Evolutionary conservation across 2,329 filamentous ascomycete genomes (phyloP), one percentile per base, ranked within the genome.

Genomic region (Xylariomycetidae sp.): DNA sequence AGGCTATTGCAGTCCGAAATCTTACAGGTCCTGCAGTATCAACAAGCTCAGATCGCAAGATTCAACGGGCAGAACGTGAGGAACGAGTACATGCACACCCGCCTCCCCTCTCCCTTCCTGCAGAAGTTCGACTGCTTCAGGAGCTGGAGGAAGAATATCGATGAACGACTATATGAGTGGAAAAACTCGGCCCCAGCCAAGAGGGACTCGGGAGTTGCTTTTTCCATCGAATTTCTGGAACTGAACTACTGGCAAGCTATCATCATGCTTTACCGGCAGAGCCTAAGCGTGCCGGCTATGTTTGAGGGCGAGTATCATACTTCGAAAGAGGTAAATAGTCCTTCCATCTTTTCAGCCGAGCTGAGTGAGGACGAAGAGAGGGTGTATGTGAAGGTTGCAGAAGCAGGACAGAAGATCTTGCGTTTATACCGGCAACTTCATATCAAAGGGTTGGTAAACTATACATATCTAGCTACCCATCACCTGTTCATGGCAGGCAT

Each of bases 201-300:
- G 42, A 63, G 76, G 15, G 80, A 92, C 37, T 94, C 87, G 0
- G 89, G 89, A 1, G 92, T 97, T 3, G 80, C 80, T 4, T 97
- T 97, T 57, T 88, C 85, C 1, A 80, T 86, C 2, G 84, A 95
- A 36, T 95, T 97, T 50, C 64, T 96, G 4, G 88, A 96, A 50
- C 72, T 97, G 40, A 97, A 97, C 59, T 97, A 97, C 61, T 97
- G 90, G 89, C 90, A 96, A 58, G 88, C 88, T 4, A 81, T 97
- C 40, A 94, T 96, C 46, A 88, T 96, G 82, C 74, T 97, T 14
- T 97, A 97, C 58, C 74, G 90, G 35, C 90, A 95, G 59, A 92
- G 88, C 58, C 62, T 95, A 41, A 84, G 86, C 30, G 86, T 95
- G 13, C 90, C 90, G 1, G 78, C 84, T 25, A 80, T 88, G 52